phyloP scores from a whole-genome alignment of 1,139 yeast species.

The Tardiomyces blankii region DNA sequence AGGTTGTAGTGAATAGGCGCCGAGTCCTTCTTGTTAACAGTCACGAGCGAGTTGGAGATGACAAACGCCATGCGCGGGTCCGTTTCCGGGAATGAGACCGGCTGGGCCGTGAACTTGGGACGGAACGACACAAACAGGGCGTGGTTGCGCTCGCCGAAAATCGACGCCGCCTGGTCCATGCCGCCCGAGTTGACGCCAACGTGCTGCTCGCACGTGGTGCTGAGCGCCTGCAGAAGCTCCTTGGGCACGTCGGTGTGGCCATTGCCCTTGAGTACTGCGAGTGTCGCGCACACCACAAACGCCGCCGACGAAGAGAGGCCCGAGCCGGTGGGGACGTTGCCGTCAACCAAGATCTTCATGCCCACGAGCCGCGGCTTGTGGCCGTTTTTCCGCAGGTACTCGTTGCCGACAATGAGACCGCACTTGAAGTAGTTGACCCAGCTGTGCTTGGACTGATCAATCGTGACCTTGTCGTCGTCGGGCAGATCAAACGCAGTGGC shows the following conservation, averaged over 20 bases:
- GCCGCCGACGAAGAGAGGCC: constrained; percentile 70
- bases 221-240: constrained; percentile 45
- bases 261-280: constrained; percentile 47
- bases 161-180: constrained; percentile 67
- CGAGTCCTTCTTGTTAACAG: constrained; percentile 56
- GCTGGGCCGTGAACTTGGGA: constrained; percentile 45
- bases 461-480: constrained; percentile 32
- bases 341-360: constrained; percentile 45
- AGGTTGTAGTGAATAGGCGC: constrained; percentile 61
- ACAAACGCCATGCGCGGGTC: constrained; percentile 42
- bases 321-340: constrained; percentile 64
- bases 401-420: constrained; percentile 51
- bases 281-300: constrained; percentile 54
- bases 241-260: constrained; percentile 36
- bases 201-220: constrained; percentile 60
- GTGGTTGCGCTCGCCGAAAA: constrained; percentile 51
- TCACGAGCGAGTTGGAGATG: constrained; percentile 52
- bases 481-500: constrained; percentile 34
- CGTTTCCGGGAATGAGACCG: constrained; percentile 44
- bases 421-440: constrained; percentile 67
- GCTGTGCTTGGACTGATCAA: constrained; percentile 39
- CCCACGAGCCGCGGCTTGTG: constrained; percentile 26
- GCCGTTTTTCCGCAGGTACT: constrained; percentile 30
- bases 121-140: constrained; percentile 53
- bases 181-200: constrained; percentile 73